Conservation (phyloP, 2,329 filamentous ascomycete species). For the Calonectria pauciramosa region DNA sequence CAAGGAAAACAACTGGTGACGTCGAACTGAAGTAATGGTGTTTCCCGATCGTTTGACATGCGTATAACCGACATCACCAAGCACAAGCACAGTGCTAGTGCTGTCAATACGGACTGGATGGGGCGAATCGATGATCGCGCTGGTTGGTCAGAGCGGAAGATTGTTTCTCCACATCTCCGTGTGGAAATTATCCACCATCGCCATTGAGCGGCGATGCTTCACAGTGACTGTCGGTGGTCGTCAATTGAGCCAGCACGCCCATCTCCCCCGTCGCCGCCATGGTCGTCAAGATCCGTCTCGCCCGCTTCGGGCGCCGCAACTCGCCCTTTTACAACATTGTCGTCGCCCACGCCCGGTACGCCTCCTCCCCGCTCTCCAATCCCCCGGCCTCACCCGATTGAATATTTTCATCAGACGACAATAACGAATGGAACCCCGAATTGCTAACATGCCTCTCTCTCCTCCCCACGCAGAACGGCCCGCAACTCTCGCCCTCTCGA, state of each 20-base stretch:
- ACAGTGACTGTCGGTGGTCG: slow-evolving; percentile 24
- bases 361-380: neutral
- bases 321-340: slow-evolving; percentile 98
- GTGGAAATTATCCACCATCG: slow-evolving; percentile 48
- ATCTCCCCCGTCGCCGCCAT: slow-evolving; percentile 61
- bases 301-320: slow-evolving; percentile 91
- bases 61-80: slow-evolving; percentile 17
- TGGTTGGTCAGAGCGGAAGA: slow-evolving; percentile 55
- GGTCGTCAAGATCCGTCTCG: slow-evolving; percentile 94
- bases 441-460: slow-evolving; percentile 9
- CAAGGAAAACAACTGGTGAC: neutral
- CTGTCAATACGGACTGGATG: neutral
- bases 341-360: slow-evolving; percentile 89
- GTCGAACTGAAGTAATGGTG: neutral
- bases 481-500: slow-evolving; percentile 91
- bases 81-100: slow-evolving; percentile 11
- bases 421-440: neutral
- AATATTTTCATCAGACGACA: neutral
- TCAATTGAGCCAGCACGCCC: slow-evolving; percentile 25
- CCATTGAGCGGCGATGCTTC: slow-evolving; percentile 26
- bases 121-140: neutral
- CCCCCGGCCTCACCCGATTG: neutral
- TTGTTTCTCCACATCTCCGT: slow-evolving; percentile 43
- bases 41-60: neutral
- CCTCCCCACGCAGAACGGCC: slow-evolving; percentile 73